These are phyloP conservation scores for Suillus decipiens DNA, from an alignment of 768 basidiomycete genomes.

Conservation along the genomic window DNA sequence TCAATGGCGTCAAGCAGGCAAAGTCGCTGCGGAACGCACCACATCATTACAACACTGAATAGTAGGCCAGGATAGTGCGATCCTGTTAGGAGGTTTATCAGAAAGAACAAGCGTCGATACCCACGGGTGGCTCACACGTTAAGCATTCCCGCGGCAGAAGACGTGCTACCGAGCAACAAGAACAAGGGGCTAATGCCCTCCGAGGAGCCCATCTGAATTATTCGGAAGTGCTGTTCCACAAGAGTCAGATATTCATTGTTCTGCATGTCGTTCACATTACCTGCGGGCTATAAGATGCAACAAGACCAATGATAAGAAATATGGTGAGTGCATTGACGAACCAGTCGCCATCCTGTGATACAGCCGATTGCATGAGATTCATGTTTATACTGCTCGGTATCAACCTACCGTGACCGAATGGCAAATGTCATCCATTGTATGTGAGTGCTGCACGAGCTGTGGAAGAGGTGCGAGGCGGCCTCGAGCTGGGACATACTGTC, in stretches of 20 bases:
- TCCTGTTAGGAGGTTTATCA: conserved; percentile 42
- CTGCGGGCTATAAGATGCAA: conserved; percentile 86
- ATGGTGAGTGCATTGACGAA: conserved; percentile 63
- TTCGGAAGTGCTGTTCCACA: conserved; percentile 65
- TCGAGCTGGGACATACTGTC: background rate
- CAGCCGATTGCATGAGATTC: background rate
- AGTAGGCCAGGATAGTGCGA: conserved; percentile 82
- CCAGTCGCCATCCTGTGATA: conserved; percentile 67
- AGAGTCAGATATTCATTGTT: background rate
- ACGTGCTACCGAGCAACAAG: conserved; percentile 84
- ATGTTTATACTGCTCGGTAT: background rate
- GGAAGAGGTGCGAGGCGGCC: background rate
- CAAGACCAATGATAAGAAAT: conserved; percentile 67
- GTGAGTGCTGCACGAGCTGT: background rate
- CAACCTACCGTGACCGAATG: background rate
- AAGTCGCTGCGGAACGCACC: conserved; percentile 45
- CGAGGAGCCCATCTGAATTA: conserved; percentile 74
- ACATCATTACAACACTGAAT: conserved; percentile 79
- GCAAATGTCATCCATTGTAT: background rate
- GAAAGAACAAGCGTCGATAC: background rate
- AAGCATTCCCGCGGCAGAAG: conserved; percentile 77
- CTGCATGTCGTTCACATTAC: conserved; percentile 34
- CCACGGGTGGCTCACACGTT: conserved; percentile 61
- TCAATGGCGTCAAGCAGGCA: background rate
- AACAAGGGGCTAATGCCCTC: conserved; percentile 94